Percentiles rank a stretch among this genome's conserved stretches.
These are phyloP conservation scores for Nitzschia sp. DNA, from an alignment of 108 stramenopile species.

Conservation along the genomic window DNA sequence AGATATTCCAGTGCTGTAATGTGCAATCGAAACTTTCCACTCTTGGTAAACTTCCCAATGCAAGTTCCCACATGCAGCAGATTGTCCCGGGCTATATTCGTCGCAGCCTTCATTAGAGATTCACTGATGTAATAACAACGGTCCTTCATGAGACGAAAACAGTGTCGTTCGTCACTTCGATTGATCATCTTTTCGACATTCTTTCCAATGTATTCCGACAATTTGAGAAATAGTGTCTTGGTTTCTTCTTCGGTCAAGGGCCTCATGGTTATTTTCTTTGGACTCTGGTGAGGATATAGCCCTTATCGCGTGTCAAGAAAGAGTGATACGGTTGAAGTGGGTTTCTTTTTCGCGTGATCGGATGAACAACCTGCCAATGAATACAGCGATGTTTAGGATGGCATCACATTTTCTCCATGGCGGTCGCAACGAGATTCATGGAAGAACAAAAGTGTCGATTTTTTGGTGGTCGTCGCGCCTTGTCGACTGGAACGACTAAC, in stretches of 20 bases:
- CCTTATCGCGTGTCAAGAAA: not conserved
- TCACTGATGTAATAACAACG: constrained; percentile 97
- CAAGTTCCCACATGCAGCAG: constrained; percentile 93
- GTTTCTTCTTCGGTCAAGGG: constrained; percentile 99
- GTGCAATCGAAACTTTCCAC: constrained; percentile 94
- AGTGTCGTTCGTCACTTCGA: constrained; percentile 86
- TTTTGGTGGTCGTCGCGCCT: no score
- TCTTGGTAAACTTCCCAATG: constrained; percentile 98
- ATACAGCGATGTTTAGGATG: no score
- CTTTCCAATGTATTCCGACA: constrained; percentile 96
- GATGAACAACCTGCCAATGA: no score
- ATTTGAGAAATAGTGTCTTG: constrained; percentile 93
- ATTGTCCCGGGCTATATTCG: constrained; percentile 81
- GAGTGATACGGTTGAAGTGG: not conserved
- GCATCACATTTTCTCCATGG: no score
- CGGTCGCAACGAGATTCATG: no score
- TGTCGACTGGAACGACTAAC: no score
- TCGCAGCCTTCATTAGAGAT: constrained; percentile 82
- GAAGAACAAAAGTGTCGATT: no score
- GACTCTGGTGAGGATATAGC: not conserved
- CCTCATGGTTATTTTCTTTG: constrained; percentile 68
- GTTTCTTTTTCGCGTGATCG: not conserved
- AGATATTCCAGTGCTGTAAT: constrained; percentile 95
- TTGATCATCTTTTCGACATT: constrained; percentile 91
- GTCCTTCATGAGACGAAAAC: constrained; percentile 87